Base-by-base conservation (phyloP, 306 rosid genomes). In the Cucurbita pepo region DNA sequence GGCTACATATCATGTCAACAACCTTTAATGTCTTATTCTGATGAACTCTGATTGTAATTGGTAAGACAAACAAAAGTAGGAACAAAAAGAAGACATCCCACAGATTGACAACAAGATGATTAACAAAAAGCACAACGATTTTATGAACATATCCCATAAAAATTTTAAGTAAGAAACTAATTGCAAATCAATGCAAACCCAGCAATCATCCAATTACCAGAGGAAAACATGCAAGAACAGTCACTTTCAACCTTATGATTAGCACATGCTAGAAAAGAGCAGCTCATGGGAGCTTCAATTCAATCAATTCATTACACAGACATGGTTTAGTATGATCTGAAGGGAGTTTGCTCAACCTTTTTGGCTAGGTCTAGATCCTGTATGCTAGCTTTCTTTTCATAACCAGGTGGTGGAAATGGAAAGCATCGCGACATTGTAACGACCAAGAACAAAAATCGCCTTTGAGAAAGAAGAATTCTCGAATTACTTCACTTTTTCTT, bases 341-440 rank as follows among this genome's bases (percentile, higher is more conserved):
- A 69, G 77, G 74, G 77, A 70, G 78, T 50, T 53, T 62, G 76
- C 66, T 21, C 69, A 84, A 93, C 98, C 98, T 94, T 81, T 81
- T 80, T 86, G 36, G 85, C 79, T 44, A 86, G 75, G 82, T 90
- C 83, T 75, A 66, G 86, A 54, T 87, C 88, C 79, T 87, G 91
- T 5, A 85, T 75, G 82, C 82, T 81, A 80, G 82, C 77, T 83
- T 85, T 87, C 88, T 88, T 94, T 85, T 84, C 90, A 87, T 90
- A 94, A 81, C 97, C 98, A 22, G 92, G 90, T 52, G 96, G 97
- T 45, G 92, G 95, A 81, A 94, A 94, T 72, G 98, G 91, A 86
- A 86, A 94, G 89, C 98, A 94, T 80, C 98, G 98, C 80, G 97
- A 94, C 98, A 94, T 94, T 81, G 98, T 91, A 77, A 75, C 86